phyloP scores from a whole-genome alignment of 2,329 filamentous ascomycete genomes.

The Akanthomyces uredinophilus region DNA sequence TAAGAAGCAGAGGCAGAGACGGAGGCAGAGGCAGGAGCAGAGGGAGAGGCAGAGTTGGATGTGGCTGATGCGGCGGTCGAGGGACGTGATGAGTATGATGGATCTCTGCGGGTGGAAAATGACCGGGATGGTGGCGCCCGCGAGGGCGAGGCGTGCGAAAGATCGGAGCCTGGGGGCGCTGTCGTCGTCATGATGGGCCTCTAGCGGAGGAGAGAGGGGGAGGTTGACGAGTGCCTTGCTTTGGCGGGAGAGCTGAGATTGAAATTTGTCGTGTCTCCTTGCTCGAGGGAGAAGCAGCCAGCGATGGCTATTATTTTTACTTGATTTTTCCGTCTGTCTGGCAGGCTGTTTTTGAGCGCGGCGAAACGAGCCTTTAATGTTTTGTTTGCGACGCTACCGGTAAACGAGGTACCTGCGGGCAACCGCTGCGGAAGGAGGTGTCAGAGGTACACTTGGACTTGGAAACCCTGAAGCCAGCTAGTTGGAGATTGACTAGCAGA shows the following conservation, averaged over 20 bases:
- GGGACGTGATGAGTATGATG: constrained; percentile 20
- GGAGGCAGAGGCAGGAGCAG: constrained; percentile 2
- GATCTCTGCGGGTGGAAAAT: constrained; percentile 25
- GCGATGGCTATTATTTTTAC: not conserved
- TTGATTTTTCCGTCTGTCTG: not conserved
- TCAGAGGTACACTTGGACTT: not conserved
- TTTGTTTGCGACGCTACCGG: constrained; percentile 9
- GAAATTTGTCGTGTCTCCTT: not conserved
- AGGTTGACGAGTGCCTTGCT: not conserved
- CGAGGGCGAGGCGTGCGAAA: constrained; percentile 21
- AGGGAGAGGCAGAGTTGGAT: constrained; percentile 9
- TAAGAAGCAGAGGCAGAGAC: not conserved
- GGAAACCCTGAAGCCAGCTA: not conserved
- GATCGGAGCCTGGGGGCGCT: constrained; percentile 20
- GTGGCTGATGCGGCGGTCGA: constrained; percentile 21
- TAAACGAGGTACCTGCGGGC: not conserved
- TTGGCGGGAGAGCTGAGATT: not conserved
- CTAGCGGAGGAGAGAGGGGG: constrained; percentile 7
- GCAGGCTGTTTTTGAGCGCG: not conserved
- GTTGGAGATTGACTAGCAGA: not conserved
- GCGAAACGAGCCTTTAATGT: not conserved
- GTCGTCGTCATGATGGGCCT: constrained; percentile 26
- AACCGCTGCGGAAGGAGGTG: not conserved
- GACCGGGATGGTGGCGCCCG: constrained; percentile 29
- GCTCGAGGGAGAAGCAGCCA: not conserved